Evolutionary conservation across 805 yeast genomes (phyloP).

Genomic region (Ogataea nonfermentans): DNA sequence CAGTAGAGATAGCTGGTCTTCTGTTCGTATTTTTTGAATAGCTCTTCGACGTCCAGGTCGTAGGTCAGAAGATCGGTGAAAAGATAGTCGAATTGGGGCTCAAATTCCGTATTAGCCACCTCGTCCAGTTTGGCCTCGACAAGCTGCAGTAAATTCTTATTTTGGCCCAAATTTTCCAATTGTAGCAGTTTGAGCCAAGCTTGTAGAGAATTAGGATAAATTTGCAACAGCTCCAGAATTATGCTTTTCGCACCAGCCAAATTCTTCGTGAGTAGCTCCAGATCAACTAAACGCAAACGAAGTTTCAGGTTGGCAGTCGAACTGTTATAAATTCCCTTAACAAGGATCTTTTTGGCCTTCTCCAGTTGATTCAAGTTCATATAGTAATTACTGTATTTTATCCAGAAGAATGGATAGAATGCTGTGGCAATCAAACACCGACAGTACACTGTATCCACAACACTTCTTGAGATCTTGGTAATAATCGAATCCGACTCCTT

Average conservation of each 20-base stretch:
- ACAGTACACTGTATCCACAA: constrained; percentile 40
- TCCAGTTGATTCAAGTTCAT: constrained; percentile 31
- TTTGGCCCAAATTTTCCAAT: constrained; percentile 37
- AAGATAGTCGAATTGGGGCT: constrained; percentile 35
- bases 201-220: constrained; percentile 36
- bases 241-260: constrained; percentile 39
- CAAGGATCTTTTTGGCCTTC: constrained; percentile 40
- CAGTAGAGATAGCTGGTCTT: constrained; percentile 25
- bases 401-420: constrained; percentile 47
- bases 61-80: constrained; percentile 35
- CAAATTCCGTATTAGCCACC: constrained; percentile 24
- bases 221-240: constrained; percentile 22
- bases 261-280: constrained; percentile 41
- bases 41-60: constrained; percentile 18
- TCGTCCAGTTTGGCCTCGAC: constrained; percentile 29
- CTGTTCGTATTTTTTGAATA: constrained; percentile 29
- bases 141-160: constrained; percentile 31
- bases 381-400: constrained; percentile 46
- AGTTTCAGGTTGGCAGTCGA: constrained; percentile 32
- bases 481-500: constrained; percentile 22
- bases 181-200: constrained; percentile 42
- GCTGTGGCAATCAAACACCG: constrained; percentile 48
- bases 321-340: constrained; percentile 35
- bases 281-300: constrained; percentile 42
- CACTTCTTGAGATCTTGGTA: constrained; percentile 23